Base-by-base conservation (phyloP, 2,329 filamentous ascomycete species). In the Canariomyces notabilis region DNA sequence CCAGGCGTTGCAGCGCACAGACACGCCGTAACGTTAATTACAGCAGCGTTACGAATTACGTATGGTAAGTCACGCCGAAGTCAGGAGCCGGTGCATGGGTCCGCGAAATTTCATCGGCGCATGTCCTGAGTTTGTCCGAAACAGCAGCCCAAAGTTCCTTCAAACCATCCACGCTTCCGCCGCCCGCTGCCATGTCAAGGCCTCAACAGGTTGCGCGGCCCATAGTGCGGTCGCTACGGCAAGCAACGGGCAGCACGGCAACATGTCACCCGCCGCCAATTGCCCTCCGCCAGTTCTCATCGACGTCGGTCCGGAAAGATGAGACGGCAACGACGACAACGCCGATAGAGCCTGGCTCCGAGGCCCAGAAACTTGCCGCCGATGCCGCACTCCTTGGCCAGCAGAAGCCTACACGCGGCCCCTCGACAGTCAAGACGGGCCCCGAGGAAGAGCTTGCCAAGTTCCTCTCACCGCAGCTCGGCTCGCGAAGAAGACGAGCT, bases 401-500 rank as follows among this genome's bases (percentile, higher is more conserved):
- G 53, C 68, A 75, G 56, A 67, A 80, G 56, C 79, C 71, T 37
- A 75, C 74, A 15, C 31, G 37, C 2, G 33, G 19, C 9, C 3
- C 45, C n/a, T 42, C 52, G n/a, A 49, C 41, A 37, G 46, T 50
- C 46, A 51, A 48, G 47, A 46, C 49, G 37, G 54, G 50, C 26
- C 44, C 42, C 33, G 93, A 52, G 67, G 75, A 77, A 53, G 76
- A 75, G 51, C 73, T 95, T 44, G 71, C 89, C 61, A 79, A 79
- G 62, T 70, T 77, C 54, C 84, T 87, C 44, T 75, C 81, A 36
- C 75, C 79, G 51, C 89, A 88, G 42, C 73, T 95, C 59, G 90
- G 90, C 41, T 95, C 89, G 37, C 82, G 90, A 58, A 81, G 90
- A 73, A 84, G 90, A 53, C 84, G 91, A 63, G 79, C 82, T 21